phyloP scores from a whole-genome alignment of 202 grass and related monocot species.

The Cymbopogon flexuosus region DNA sequence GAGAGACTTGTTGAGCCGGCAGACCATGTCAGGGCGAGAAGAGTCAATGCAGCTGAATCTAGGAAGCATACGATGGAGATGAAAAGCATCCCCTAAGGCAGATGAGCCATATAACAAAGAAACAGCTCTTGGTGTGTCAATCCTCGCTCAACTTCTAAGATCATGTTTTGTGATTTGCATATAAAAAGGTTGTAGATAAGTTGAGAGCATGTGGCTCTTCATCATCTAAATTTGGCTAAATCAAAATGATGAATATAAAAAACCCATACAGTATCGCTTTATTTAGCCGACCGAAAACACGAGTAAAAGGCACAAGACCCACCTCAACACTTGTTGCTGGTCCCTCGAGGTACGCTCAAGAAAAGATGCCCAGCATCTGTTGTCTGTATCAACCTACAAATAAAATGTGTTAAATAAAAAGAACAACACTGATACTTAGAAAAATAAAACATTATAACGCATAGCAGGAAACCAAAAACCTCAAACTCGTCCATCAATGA shows the following conservation, averaged over 20 bases:
- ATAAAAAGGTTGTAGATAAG: no score
- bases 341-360: conserved; percentile 56
- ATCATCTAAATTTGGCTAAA: neutral
- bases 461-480: conserved; percentile 33
- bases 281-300: neutral
- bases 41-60: no score
- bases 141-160: no score
- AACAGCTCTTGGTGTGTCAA: no score
- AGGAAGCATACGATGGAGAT: no score
- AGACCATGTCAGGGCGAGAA: no score
- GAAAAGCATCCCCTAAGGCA: no score
- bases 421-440: neutral
- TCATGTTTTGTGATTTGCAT: no score
- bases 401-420: conserved; percentile 25
- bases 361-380: conserved; percentile 81
- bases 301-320: neutral
- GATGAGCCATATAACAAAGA: no score
- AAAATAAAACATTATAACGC: neutral
- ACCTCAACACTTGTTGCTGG: conserved; percentile 78
- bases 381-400: conserved; percentile 73
- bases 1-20: no score
- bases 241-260: neutral
- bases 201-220: neutral
- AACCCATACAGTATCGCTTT: neutral
- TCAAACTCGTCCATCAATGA: conserved; percentile 78